These are phyloP conservation scores for Coemansia asiatica DNA, from an alignment of 192 early-diverging fungal genomes.

Conservation along the genomic window DNA sequence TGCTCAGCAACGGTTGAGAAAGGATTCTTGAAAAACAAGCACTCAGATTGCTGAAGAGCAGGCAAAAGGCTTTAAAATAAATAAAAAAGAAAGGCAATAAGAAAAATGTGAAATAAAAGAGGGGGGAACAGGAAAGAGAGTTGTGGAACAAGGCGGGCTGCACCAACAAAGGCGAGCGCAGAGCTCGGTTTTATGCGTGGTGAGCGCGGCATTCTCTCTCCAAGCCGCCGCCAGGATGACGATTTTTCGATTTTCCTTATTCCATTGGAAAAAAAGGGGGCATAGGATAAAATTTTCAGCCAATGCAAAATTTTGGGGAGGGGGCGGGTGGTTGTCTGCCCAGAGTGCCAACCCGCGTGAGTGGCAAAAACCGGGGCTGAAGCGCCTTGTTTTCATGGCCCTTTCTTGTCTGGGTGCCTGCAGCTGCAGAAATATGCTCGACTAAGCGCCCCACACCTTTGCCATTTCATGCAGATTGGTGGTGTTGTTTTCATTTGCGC, in stretches of 20 bases:
- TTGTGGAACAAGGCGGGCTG: conserved; percentile 13
- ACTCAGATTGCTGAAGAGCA: neutral
- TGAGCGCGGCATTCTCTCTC: conserved; percentile 15
- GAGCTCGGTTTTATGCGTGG: conserved; percentile 21
- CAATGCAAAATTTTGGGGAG: conserved; percentile 12
- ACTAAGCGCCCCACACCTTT: too few relatives aligned
- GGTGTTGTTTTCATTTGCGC: too few relatives aligned
- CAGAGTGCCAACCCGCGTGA: conserved; percentile 13
- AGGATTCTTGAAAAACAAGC: neutral
- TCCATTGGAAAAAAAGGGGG: neutral
- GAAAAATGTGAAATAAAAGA: neutral
- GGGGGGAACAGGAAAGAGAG: conserved; percentile 9
- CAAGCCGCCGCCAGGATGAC: conserved; percentile 7
- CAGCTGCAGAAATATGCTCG: too few relatives aligned
- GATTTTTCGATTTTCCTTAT: neutral
- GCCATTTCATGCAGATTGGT: too few relatives aligned
- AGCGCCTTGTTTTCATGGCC: neutral
- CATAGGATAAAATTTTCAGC: conserved; percentile 10
- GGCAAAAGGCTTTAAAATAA: neutral
- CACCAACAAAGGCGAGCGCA: conserved; percentile 14
- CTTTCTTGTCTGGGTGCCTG: neutral
- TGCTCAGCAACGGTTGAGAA: neutral
- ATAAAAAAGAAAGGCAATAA: conserved; percentile 4
- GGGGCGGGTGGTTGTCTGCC: neutral
- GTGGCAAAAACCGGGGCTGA: conserved; percentile 1